phyloP scores from a whole-genome alignment of 2,329 filamentous ascomycete species.

The Clonostachys rosea region DNA sequence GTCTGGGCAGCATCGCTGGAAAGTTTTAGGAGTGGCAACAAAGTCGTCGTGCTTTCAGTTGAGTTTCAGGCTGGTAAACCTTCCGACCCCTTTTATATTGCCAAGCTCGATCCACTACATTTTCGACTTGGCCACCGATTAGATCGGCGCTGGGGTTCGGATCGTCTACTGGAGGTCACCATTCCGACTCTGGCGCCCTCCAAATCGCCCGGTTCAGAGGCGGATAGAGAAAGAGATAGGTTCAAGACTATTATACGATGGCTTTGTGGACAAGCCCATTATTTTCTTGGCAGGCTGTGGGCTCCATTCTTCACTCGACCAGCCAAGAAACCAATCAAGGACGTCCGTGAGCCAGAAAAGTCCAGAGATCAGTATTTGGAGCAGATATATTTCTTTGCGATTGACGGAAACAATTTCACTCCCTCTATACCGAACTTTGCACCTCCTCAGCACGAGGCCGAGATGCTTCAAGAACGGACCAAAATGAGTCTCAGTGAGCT shows the following conservation, averaged over 20 bases:
- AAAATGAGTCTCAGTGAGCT: constrained; percentile 33
- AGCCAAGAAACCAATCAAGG: constrained; percentile 28
- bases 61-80: constrained; percentile 28
- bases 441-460: constrained; percentile 14
- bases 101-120: constrained; percentile 42
- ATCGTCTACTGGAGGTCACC: constrained; percentile 52
- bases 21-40: constrained; percentile 23
- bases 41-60: constrained; percentile 36
- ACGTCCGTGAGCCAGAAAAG: constrained; percentile 20
- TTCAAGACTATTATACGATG: constrained; percentile 18
- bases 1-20: constrained; percentile 40
- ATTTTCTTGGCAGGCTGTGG: constrained; percentile 42
- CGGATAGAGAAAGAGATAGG: constrained; percentile 11
- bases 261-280: constrained; percentile 23
- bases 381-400: constrained; percentile 50
- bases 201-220: no score
- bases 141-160: constrained; percentile 48
- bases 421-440: constrained; percentile 4
- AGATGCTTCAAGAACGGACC: constrained; percentile 11
- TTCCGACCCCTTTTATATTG: constrained; percentile 32
- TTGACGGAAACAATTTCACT: constrained; percentile 38
- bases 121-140: constrained; percentile 47
- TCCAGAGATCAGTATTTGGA: constrained; percentile 24
- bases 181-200: constrained; percentile 34
- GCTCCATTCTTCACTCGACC: constrained; percentile 37